Evolutionary conservation across 73 alveolate species (phyloP).

Genomic region (Uronychia binucleata): DNA sequence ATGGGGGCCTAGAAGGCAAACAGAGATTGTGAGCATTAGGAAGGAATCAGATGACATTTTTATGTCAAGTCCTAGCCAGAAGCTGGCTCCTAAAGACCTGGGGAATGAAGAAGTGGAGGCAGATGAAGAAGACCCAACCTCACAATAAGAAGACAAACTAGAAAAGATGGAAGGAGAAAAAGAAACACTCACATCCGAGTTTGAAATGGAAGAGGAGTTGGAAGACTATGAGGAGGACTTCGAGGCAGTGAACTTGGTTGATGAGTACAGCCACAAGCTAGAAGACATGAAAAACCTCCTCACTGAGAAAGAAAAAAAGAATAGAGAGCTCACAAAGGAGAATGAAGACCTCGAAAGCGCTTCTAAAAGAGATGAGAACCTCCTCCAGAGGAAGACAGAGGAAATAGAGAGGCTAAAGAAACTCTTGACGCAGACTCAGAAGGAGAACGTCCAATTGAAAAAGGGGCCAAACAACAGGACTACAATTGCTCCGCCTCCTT

Average conservation of each 20-base stretch:
- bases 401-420: slow-evolving; percentile 26
- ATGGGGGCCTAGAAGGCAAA: neutral
- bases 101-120: neutral
- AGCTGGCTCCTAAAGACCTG: neutral
- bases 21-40: neutral
- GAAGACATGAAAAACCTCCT: neutral
- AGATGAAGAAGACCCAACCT: neutral
- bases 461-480: too few species aligned
- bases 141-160: neutral
- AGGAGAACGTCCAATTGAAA: too few species aligned
- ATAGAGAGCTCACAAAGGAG: neutral
- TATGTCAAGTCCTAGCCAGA: neutral
- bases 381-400: slow-evolving; percentile 4
- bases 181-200: too few species aligned
- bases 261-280: neutral
- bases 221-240: neutral
- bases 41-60: neutral
- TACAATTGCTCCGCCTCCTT: too few species aligned
- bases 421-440: slow-evolving; percentile 6
- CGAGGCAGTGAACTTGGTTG: neutral
- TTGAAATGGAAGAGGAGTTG: neutral
- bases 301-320: neutral
- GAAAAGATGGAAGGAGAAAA: neutral
- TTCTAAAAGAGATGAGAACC: neutral
- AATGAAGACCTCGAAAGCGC: neutral